Conservation (phyloP, 129 eudicot species). For the Saposhnikovia divaricata region DNA sequence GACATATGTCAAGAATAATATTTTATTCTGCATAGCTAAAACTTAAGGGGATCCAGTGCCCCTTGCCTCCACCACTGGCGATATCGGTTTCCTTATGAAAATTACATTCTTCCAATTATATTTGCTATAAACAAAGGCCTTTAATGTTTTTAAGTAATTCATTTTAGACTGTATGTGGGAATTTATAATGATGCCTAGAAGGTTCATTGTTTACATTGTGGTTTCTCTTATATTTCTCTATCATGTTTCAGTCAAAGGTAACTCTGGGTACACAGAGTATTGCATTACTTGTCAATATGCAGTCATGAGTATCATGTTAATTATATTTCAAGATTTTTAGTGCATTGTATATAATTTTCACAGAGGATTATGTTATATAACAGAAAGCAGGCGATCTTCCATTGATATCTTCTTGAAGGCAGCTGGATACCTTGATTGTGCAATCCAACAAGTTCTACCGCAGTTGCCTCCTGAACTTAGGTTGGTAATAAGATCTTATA, state of each 20-base stretch:
- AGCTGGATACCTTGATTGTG: constrained; percentile 98
- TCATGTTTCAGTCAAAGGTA: background rate
- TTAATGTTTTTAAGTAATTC: background rate
- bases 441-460: constrained; percentile 78
- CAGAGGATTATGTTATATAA: constrained; percentile 9
- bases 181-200: background rate
- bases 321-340: background rate
- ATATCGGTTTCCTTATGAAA: background rate
- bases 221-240: background rate
- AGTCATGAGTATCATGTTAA: background rate
- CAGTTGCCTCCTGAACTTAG: constrained; percentile 72
- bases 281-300: background rate
- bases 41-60: background rate
- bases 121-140: background rate
- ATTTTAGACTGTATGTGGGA: background rate
- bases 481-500: constrained; percentile 24
- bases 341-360: background rate
- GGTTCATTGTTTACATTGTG: background rate
- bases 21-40: background rate
- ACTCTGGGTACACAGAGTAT: background rate
- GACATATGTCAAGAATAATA: background rate
- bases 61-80: background rate
- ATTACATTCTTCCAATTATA: background rate
- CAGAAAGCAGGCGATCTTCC: constrained; percentile 85
- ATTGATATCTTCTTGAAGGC: constrained; percentile 84